Evolutionary conservation across 2,329 filamentous ascomycete genomes (phyloP), one percentile per base, ranked within the genome.

Genomic region (Capronia americana): DNA sequence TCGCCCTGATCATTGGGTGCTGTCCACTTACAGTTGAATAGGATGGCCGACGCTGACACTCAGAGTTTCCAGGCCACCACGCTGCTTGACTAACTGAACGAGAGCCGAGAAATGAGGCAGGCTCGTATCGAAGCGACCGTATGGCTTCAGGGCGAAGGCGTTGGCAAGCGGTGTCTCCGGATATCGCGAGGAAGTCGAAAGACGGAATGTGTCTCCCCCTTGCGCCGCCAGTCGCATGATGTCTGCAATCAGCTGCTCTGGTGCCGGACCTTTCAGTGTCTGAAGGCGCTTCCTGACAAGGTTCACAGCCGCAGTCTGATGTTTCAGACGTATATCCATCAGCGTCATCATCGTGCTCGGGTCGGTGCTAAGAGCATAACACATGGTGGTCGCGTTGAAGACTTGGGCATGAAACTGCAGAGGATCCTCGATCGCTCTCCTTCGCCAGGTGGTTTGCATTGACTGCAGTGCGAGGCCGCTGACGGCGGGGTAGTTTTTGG

Each of bases 171-270:
- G 55, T n/a, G 28, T 57, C 32, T 44, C 20, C 8, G 30, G 30
- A 41, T 57, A 41, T 23, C n/a, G 55, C 11, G 30, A 23, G 12
- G 55, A 26, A 23, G 30, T 23, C n/a, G 30, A 23, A 24, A 44
- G 30, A 14, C 34, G 30, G 17, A 38, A 38, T 11, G 20, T 57
- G 32, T 57, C 30, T 11, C 30, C 55, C 1, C 55, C 55, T 38
- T 57, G 30, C 34, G 24, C 55, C 23, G 30, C 55, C n/a, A 57
- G n/a, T 26, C 55, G 30, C 55, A 57, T 57, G 20, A 57, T 57
- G 17, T 57, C 34, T 11, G 30, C 55, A 44, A 57, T 57, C 12
- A 57, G n/a, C 20, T 44, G 17, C 20, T 57, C 55, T 4, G 55
- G 28, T 4, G 55, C 55, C n/a, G 55, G 55, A 20, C 30, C 55